A percentile compares a stretch with the other conserved stretches of the same genome.
Evolutionary conservation across 345 rosid species (phyloP).

Genomic region (Isatis tinctoria): DNA sequence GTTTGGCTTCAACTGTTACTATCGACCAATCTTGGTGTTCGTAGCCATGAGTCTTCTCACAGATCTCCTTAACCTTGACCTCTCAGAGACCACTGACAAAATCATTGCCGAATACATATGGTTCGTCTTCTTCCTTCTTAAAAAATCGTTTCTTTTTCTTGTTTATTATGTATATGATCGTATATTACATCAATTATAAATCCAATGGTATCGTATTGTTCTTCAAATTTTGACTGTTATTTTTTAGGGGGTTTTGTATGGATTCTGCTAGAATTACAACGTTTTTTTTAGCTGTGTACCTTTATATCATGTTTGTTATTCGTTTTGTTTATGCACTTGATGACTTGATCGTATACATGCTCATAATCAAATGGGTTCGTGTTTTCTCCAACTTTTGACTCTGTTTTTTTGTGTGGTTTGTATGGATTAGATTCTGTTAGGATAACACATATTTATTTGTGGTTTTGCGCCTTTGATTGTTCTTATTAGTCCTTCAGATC

Average conservation of each 20-base stretch:
- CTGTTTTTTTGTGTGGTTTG: neutral
- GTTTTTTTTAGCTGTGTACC: neutral
- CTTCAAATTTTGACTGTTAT: neutral
- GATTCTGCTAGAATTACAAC: neutral
- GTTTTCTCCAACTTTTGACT: neutral
- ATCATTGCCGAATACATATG: conserved; percentile 92
- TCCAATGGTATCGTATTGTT: neutral
- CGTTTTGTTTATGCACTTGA: neutral
- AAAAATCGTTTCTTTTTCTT: neutral
- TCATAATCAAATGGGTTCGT: conserved; percentile 5
- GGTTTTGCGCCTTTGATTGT: neutral
- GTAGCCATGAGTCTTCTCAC: conserved; percentile 56
- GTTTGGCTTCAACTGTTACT: neutral
- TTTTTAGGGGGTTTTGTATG: neutral
- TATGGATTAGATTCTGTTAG: neutral
- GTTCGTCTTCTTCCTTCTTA: conserved; percentile 37
- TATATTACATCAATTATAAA: neutral
- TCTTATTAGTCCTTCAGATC: neutral
- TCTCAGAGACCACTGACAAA: conserved; percentile 66
- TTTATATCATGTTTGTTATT: neutral
- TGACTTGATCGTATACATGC: neutral
- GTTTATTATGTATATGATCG: neutral
- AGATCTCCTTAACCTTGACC: conserved; percentile 79
- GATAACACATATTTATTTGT: neutral
- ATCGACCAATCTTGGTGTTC: neutral